Evolutionary conservation across 176 grass and related monocot genomes (phyloP).

Genomic region (Tuctoria greenei): DNA sequence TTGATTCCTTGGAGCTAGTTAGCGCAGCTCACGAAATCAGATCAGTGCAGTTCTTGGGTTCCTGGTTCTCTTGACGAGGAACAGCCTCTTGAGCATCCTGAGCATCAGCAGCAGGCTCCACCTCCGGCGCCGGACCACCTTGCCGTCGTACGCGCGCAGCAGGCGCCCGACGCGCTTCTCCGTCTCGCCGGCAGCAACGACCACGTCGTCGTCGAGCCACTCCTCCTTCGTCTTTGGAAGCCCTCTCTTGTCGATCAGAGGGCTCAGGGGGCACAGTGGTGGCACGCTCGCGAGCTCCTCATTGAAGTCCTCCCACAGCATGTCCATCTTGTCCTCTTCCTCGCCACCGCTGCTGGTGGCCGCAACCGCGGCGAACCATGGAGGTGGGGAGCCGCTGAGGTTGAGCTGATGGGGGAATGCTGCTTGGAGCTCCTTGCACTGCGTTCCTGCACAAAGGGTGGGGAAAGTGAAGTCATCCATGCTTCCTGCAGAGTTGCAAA

Average conservation of each 20-base stretch:
- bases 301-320: constrained; percentile 98
- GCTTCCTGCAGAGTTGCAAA: constrained; percentile 22
- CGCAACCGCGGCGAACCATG: constrained; percentile 17
- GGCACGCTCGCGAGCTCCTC: constrained; percentile 62
- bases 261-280: constrained; percentile 54
- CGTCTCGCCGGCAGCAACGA: not conserved
- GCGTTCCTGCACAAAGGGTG: constrained; percentile 22
- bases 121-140: constrained; percentile 60
- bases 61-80: constrained; percentile 54
- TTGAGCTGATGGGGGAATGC: constrained; percentile 11
- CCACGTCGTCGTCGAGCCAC: not conserved
- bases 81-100: constrained; percentile 81
- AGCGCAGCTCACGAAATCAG: not conserved
- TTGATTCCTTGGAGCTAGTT: not conserved
- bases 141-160: constrained; percentile 2
- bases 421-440: constrained; percentile 24
- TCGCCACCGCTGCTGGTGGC: not conserved
- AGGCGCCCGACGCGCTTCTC: not conserved
- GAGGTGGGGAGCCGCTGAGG: constrained; percentile 27
- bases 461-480: constrained; percentile 95
- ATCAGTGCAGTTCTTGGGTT: constrained; percentile 40
- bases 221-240: constrained; percentile 27
- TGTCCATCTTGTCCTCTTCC: constrained; percentile 85
- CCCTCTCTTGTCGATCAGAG: constrained; percentile 18
- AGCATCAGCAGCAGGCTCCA: constrained; percentile 70